These are phyloP conservation scores for Neurospora sp. DNA, from an alignment of 495 filamentous ascomycete species.

Conservation along the genomic window DNA sequence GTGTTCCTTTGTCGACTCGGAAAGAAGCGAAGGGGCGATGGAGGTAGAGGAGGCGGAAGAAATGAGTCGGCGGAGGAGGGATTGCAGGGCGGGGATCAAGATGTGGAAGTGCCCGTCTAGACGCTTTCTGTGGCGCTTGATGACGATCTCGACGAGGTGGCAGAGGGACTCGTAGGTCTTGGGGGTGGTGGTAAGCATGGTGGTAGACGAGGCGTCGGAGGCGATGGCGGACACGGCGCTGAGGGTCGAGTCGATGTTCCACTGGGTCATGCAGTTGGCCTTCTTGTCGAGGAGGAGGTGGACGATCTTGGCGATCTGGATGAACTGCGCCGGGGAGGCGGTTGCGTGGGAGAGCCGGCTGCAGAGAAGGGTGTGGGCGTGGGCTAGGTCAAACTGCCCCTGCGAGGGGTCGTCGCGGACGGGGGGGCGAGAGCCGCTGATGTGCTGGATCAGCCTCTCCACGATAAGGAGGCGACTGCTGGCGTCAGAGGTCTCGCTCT, in stretches of 20 bases:
- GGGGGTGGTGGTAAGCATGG: conserved; percentile 8
- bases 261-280: conserved; percentile 48
- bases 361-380: conserved; percentile 20
- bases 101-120: conserved; percentile 54
- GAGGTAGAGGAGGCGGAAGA: conserved; percentile 28
- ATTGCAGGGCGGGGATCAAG: conserved; percentile 50
- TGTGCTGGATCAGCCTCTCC: conserved; percentile 15
- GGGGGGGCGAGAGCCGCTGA: conserved; percentile 10
- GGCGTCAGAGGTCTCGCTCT: background rate
- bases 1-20: conserved; percentile 17
- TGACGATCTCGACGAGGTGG: conserved; percentile 52
- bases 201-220: conserved; percentile 20
- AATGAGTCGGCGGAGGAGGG: conserved; percentile 55
- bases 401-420: background rate
- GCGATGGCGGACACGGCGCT: conserved; percentile 44
- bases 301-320: conserved; percentile 43
- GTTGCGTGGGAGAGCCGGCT: conserved; percentile 1
- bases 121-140: conserved; percentile 37
- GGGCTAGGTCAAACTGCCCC: conserved; percentile 16
- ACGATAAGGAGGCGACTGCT: conserved; percentile 13
- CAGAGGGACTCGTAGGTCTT: conserved; percentile 42
- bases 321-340: conserved; percentile 33
- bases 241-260: conserved; percentile 57
- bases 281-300: conserved; percentile 47
- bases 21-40: background rate